Base-by-base conservation (phyloP, 192 early-diverging fungal species). In the Podila minutissima region DNA sequence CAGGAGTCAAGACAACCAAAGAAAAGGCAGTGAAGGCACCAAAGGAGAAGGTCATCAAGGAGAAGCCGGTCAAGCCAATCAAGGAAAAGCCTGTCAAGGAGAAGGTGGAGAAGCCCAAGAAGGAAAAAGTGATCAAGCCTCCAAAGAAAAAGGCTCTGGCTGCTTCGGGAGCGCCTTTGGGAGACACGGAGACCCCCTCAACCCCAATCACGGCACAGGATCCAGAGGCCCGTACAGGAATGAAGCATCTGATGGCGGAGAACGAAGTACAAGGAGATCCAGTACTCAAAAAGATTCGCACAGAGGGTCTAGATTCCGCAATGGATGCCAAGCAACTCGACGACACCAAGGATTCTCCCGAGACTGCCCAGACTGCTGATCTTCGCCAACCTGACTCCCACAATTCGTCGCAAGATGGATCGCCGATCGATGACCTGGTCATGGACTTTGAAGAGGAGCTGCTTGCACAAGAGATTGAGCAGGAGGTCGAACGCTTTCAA, bases 51-150 rank as follows among this genome's bases (percentile, higher is more conserved):
- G 20, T 31, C 1, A 32, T 33, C 5, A 81, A 81, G 32, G 77
- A 81, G 28, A 81, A 73, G 19, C 37, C 60, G n/a, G 37, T 8
- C 28, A 81, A 81, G 26, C 29, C 61, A 8, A 19, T 46, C 31
- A 70, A 68, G 62, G 64, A 79, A 37, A 79, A 75, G 29, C 53
- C 46, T 17, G 35, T 51, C 24, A 67, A 69, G 24, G 57, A 51
- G 10, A 70, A 70, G 60, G 64, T 64, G 22, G 64, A 71, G 26
- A 75, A 75, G 35, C 20, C 55, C 24, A 78, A 78, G 75, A 81
- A 81, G 55, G 74, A 74, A 20, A 65, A 65, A 20, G 66, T 63
- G 15, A 8, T 17, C 24, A 75, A 75, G 55, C 63, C 71, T 17
- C 69, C 69, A 5, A 74, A 74, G 59, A 75, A 75, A 49, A 79